Evolutionary conservation across 1,284 basidiomycete species (phyloP).

Genomic region (Rhizoctonia solani): DNA sequence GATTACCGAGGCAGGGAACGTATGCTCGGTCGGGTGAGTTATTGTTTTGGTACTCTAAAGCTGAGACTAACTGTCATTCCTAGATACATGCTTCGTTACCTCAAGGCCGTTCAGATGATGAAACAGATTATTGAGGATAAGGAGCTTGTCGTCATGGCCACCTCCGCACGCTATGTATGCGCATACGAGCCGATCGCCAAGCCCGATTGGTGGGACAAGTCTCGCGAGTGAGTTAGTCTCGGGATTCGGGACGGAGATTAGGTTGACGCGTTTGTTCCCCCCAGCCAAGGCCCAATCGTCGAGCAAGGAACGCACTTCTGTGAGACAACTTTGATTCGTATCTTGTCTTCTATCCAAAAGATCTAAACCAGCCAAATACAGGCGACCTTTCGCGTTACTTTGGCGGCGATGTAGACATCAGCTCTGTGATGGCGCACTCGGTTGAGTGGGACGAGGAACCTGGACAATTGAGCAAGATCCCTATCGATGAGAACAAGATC

Average conservation of each 20-base stretch:
- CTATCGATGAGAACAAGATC: conserved; percentile 80
- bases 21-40: conserved; percentile 86
- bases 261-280: conserved; percentile 44
- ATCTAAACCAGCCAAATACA: conserved; percentile 51
- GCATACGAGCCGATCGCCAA: conserved; percentile 91
- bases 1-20: conserved; percentile 66
- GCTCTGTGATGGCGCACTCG: conserved; percentile 81
- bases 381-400: conserved; percentile 93
- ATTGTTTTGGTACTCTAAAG: conserved; percentile 6
- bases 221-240: conserved; percentile 61
- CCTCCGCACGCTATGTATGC: conserved; percentile 92
- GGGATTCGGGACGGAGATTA: conserved; percentile 7
- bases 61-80: conserved; percentile 34
- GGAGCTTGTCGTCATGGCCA: conserved; percentile 95
- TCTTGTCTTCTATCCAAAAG: neutral
- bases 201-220: conserved; percentile 98
- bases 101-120: conserved; percentile 97
- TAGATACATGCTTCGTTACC: conserved; percentile 83
- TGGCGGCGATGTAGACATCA: conserved; percentile 93
- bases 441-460: conserved; percentile 91
- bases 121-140: conserved; percentile 96
- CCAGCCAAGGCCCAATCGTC: conserved; percentile 86
- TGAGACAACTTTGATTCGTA: conserved; percentile 43
- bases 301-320: conserved; percentile 92
- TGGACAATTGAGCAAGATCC: conserved; percentile 80